A percentile compares a stretch with the other conserved stretches of the same genome.
phyloP scores from a whole-genome alignment of 2,329 filamentous ascomycete genomes.

The Colletotrichum abscissum region DNA sequence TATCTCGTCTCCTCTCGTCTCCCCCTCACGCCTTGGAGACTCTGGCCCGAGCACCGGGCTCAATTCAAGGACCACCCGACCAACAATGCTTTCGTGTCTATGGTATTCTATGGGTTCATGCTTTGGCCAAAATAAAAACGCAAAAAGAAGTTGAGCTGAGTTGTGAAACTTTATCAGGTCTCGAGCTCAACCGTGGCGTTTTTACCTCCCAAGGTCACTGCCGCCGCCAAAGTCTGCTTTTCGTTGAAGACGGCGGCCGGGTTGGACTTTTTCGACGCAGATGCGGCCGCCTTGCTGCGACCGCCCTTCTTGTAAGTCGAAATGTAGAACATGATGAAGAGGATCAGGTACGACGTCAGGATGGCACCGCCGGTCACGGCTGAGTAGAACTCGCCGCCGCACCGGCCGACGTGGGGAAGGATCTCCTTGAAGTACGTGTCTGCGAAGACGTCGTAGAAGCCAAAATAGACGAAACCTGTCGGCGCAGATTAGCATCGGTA shows the following conservation, averaged over 20 bases:
- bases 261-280: conserved; percentile 3
- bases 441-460: conserved; percentile 82
- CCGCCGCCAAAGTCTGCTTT: conserved; percentile 3
- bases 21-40: too few species aligned
- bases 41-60: neutral
- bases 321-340: conserved; percentile 84
- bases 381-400: conserved; percentile 83
- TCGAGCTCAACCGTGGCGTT: neutral
- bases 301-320: conserved; percentile 50
- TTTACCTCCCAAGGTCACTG: neutral
- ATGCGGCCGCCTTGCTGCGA: neutral
- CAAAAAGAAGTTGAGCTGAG: too few species aligned
- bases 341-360: conserved; percentile 79
- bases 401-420: conserved; percentile 76
- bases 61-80: neutral
- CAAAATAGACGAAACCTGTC: conserved; percentile 67
- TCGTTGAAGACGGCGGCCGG: neutral
- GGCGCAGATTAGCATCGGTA: neutral
- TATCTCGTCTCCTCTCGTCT: neutral
- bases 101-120: neutral
- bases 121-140: neutral
- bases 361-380: conserved; percentile 79
- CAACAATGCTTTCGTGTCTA: neutral
- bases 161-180: neutral
- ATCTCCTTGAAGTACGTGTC: conserved; percentile 74